Percentiles rank a stretch among this genome's conserved stretches.
Evolutionary conservation across 208 protist genomes (phyloP).

Genomic region (Trypanosomatidae sp.): DNA sequence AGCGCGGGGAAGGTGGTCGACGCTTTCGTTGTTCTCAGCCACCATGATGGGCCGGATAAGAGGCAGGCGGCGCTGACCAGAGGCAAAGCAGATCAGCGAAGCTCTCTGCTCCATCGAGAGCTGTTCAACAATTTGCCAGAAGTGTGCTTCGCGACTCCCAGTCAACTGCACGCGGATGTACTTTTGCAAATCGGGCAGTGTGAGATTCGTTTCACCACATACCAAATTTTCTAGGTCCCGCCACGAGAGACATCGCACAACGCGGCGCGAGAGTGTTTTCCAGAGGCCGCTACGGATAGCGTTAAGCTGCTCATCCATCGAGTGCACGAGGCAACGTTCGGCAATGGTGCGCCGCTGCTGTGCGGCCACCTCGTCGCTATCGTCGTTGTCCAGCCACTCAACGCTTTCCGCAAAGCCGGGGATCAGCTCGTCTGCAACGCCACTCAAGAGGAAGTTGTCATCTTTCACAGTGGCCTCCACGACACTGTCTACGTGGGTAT

Average conservation of each 20-base stretch:
- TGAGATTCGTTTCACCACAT: slow-evolving; percentile 75
- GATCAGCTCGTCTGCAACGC: slow-evolving; percentile 83
- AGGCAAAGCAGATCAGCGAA: slow-evolving; percentile 87
- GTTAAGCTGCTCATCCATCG: slow-evolving; percentile 84
- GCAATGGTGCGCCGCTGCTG: slow-evolving; percentile 57
- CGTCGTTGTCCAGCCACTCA: slow-evolving; percentile 35
- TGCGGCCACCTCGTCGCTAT: slow-evolving; percentile 27
- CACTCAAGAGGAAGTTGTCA: slow-evolving; percentile 77
- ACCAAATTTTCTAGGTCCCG: slow-evolving; percentile 78
- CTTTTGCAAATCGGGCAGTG: slow-evolving; percentile 59
- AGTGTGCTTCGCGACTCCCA: slow-evolving; percentile 52
- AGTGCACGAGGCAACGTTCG: slow-evolving; percentile 84
- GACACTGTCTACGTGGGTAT: slow-evolving; percentile 86
- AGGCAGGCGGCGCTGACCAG: slow-evolving; percentile 81
- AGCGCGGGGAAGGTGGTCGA: slow-evolving; percentile 82
- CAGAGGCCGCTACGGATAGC: slow-evolving; percentile 83
- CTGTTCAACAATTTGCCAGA: slow-evolving; percentile 87
- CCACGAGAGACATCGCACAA: slow-evolving; percentile 89
- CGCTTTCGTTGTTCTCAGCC: slow-evolving; percentile 74
- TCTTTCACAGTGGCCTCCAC: slow-evolving; percentile 79
- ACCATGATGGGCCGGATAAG: slow-evolving; percentile 76
- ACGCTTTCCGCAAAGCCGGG: slow-evolving; percentile 65
- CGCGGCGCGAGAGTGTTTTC: slow-evolving; percentile 71
- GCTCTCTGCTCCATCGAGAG: slow-evolving; percentile 79
- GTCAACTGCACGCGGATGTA: slow-evolving; percentile 67